Base-by-base conservation (phyloP, 768 basidiomycete genomes). In the Terana coerulea region DNA sequence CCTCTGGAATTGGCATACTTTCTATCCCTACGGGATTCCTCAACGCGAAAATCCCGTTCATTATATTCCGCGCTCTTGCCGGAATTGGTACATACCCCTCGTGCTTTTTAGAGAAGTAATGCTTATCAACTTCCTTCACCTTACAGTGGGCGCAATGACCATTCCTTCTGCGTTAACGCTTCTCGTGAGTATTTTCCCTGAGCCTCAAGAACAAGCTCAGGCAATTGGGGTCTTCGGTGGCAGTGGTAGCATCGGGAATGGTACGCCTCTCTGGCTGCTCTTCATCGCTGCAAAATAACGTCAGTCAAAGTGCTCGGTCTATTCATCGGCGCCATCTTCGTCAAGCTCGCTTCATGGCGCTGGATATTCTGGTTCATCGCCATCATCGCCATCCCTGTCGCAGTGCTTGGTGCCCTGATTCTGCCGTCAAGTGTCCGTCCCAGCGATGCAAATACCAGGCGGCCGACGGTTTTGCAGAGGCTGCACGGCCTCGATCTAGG, bases 291-390 rank as follows among this genome's bases (percentile, higher is more conserved):
- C 29, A 33, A 19, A 22, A 21, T n/a, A 24, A 29, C 31, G 19
- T 21, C 35, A 11, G 3, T 19, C 3, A 19, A 29, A 66, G 64
- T 64, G 3, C 42, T 61, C 17, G 67, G 67, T 11, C 51, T 63
- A 17, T 45, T 69, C 28, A 61, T 70, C 5, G 68, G 69, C 34
- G 70, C 64, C 1, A 15, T 68, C 25, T 64, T 70, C 53, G 64
- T 67, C 35, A 29, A 60, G 34, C 60, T 55, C 26, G 60, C 64
- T 2, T 56, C 63, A 9, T 75, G 72, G 68, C 59, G 52, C 15
- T 73, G 73, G 73, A 69, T 73, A 37, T 75, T 76, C 61, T 72
- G 67, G 45, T 65, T 74, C 49, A 64, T 69, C 14, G 64, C 70
- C 26, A 69, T 74, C 53, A 53, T 75, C 29, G 58, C 59, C 29